phyloP scores from a whole-genome alignment of 2,329 filamentous ascomycete species.

The Aspergillus fijiensis region DNA sequence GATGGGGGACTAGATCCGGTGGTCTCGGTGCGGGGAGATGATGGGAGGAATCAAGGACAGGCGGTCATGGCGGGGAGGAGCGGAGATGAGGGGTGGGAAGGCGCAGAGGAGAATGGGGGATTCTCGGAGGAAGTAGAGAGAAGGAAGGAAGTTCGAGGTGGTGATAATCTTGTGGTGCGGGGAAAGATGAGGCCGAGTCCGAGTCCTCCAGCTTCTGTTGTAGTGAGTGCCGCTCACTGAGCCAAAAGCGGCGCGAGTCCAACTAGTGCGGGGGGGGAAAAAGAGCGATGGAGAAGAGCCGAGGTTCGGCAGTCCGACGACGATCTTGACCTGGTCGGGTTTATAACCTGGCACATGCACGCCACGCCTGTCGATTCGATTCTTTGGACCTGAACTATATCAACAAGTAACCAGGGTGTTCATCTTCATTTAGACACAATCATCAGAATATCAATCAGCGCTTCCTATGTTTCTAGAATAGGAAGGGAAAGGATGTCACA shows the following conservation, averaged over 20 bases:
- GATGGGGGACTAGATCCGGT: too few relatives aligned
- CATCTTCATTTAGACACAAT: not conserved
- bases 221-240: too few relatives aligned
- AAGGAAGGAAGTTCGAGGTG: not conserved
- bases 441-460: not conserved
- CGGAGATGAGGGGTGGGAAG: conserved; percentile 1
- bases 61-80: conserved; percentile 10
- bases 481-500: not conserved
- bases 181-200: conserved; percentile 1
- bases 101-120: not conserved
- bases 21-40: not conserved
- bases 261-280: conserved; percentile 1
- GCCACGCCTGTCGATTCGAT: too few relatives aligned
- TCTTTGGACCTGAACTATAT: too few relatives aligned
- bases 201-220: too few relatives aligned
- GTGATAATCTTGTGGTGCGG: conserved; percentile 4
- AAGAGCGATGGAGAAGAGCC: conserved; percentile 27
- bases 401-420: too few relatives aligned
- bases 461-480: not conserved
- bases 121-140: conserved; percentile 13
- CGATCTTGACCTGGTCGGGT: not conserved
- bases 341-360: too few relatives aligned
- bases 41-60: not conserved
- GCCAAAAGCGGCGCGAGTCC: too few relatives aligned
- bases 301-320: conserved; percentile 17